A percentile compares a stretch with the other conserved stretches of the same genome.
phyloP scores from a whole-genome alignment of 2,329 filamentous ascomycete species.

The Aspergillus spinulosporus region DNA sequence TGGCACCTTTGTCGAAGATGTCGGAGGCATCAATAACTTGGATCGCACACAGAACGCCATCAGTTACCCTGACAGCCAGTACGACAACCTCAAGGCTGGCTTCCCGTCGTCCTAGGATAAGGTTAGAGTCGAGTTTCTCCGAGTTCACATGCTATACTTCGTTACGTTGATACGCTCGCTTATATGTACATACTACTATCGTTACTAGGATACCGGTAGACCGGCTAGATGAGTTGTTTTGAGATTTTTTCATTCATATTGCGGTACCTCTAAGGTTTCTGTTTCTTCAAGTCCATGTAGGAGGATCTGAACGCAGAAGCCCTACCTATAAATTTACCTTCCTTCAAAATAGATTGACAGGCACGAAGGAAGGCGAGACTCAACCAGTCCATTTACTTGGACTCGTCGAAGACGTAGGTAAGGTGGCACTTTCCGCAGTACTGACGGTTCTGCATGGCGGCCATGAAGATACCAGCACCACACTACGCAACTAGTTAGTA shows the following conservation, averaged over 20 bases:
- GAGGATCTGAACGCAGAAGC: constrained; percentile 23
- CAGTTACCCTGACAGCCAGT: constrained; percentile 43
- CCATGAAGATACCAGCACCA: constrained; percentile 99
- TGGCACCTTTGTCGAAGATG: constrained; percentile 48
- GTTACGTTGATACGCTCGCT: neutral
- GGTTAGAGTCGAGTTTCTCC: neutral
- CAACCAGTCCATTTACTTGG: constrained; percentile 49
- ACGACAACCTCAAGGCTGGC: constrained; percentile 39
- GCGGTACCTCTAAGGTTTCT: constrained; percentile 15
- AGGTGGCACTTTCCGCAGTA: constrained; percentile 79
- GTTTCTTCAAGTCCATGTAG: constrained; percentile 13
- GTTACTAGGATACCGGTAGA: constrained; percentile 9
- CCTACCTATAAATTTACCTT: constrained; percentile 17
- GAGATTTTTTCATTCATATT: constrained; percentile 14
- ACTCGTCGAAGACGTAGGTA: constrained; percentile 70
- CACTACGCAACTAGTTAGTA: constrained; percentile 59
- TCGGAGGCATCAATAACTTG: constrained; percentile 35
- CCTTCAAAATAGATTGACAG: constrained; percentile 20
- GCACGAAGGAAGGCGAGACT: constrained; percentile 19
- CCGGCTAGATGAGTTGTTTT: constrained; percentile 15
- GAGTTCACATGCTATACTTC: neutral
- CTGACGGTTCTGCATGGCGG: constrained; percentile 99
- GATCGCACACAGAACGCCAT: constrained; percentile 40
- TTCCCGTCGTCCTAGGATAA: constrained; percentile 23
- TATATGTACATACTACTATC: constrained; percentile 12